Conservation (phyloP, 1,139 yeast genomes). For the Pichia sp. region DNA sequence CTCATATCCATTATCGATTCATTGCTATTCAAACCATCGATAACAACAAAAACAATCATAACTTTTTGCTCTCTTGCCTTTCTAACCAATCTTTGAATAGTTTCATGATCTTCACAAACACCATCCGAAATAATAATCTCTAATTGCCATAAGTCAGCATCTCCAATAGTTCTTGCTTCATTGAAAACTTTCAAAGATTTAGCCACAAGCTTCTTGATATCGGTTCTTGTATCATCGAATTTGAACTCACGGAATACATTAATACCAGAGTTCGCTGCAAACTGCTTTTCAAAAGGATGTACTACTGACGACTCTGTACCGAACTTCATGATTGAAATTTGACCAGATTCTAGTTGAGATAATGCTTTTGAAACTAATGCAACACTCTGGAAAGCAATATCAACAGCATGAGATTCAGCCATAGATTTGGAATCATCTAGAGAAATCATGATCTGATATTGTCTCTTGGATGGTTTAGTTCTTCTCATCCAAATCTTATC, state of each 20-base stretch:
- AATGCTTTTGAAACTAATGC: slow-evolving; percentile 92
- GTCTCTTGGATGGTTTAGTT: slow-evolving; percentile 95
- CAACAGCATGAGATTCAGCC: slow-evolving; percentile 88
- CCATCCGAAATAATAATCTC: slow-evolving; percentile 94
- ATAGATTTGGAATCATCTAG: slow-evolving; percentile 96
- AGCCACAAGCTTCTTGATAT: slow-evolving; percentile 65
- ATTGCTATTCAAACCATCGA: slow-evolving; percentile 78
- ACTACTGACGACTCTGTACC: slow-evolving; percentile 81
- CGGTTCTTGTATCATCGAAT: slow-evolving; percentile 83
- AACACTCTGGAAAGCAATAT: slow-evolving; percentile 88
- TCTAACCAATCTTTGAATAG: slow-evolving; percentile 74
- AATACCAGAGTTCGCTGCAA: slow-evolving; percentile 78
- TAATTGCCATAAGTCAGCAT: slow-evolving; percentile 81
- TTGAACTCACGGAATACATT: slow-evolving; percentile 82
- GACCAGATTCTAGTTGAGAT: slow-evolving; percentile 92
- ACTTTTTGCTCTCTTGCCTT: slow-evolving; percentile 87
- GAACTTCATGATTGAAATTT: slow-evolving; percentile 81
- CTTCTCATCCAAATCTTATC: slow-evolving; percentile 98
- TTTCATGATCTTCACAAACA: slow-evolving; percentile 89
- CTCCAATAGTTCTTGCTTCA: slow-evolving; percentile 47
- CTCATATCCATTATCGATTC: slow-evolving; percentile 93
- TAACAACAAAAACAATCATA: slow-evolving; percentile 91
- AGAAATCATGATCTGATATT: slow-evolving; percentile 95
- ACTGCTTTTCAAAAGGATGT: slow-evolving; percentile 84
- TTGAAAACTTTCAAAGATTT: slow-evolving; percentile 71